A percentile compares a stretch with the other conserved stretches of the same genome.
Evolutionary conservation across 345 rosid genomes (phyloP).

Genomic region (Brassica nigra): DNA sequence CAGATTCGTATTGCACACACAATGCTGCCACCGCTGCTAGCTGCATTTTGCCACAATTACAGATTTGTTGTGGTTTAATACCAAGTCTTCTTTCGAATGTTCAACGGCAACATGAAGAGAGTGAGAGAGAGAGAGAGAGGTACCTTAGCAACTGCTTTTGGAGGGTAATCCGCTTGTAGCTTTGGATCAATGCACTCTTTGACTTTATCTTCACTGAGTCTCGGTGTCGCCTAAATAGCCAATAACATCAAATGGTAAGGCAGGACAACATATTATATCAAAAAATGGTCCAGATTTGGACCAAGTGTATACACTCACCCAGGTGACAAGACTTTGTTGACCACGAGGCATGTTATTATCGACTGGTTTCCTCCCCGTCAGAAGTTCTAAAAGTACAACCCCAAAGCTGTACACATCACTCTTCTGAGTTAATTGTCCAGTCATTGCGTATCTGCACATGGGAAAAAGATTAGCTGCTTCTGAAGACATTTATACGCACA

Average conservation of each 20-base stretch:
- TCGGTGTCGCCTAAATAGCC: conserved; percentile 82
- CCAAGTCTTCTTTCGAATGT: background rate
- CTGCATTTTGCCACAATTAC: conserved; percentile 45
- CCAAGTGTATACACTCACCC: conserved; percentile 35
- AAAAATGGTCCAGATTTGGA: background rate
- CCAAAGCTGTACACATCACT: conserved; percentile 47
- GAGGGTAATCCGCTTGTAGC: conserved; percentile 92
- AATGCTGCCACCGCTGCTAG: conserved; percentile 93
- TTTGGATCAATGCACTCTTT: conserved; percentile 97
- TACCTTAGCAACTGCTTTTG: conserved; percentile 98
- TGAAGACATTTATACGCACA: background rate
- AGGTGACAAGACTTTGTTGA: conserved; percentile 48
- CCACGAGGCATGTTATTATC: conserved; percentile 48
- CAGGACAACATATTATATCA: no score
- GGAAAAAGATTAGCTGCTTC: background rate
- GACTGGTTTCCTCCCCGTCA: conserved; percentile 46
- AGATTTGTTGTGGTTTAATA: background rate
- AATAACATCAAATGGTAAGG: conserved; percentile 12
- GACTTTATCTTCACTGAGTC: conserved; percentile 96
- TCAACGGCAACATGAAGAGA: conserved; percentile 2
- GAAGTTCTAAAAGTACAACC: conserved; percentile 45
- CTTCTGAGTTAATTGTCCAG: conserved; percentile 48
- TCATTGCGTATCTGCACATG: conserved; percentile 45
- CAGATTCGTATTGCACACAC: conserved; percentile 91
- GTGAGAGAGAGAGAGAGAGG: background rate